These are phyloP conservation scores for Kazachstania martiniae DNA, from an alignment of 805 yeast genomes.

Conservation along the genomic window DNA sequence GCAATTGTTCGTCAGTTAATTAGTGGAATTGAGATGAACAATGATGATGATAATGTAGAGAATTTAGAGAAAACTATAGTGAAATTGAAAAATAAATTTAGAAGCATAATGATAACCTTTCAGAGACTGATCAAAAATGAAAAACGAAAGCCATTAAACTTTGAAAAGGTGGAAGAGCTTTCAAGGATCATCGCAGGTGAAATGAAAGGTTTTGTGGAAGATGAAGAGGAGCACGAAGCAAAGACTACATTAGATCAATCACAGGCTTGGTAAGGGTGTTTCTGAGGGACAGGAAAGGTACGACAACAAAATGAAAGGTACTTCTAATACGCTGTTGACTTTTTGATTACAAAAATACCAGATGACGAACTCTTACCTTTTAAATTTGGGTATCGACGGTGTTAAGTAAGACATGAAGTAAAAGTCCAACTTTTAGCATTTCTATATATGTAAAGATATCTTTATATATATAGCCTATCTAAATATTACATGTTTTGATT, in stretches of 20 bases:
- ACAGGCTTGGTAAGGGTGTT: conserved; percentile 19
- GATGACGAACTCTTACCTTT: too few species aligned
- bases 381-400: too few species aligned
- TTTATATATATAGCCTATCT: neutral
- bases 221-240: conserved; percentile 10
- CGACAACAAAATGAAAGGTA: too few species aligned
- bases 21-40: conserved; percentile 28
- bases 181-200: conserved; percentile 24
- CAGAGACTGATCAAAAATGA: conserved; percentile 10
- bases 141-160: conserved; percentile 16
- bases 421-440: too few species aligned
- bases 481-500: neutral
- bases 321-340: too few species aligned
- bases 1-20: conserved; percentile 20
- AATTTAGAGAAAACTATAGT: conserved; percentile 40
- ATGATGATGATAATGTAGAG: conserved; percentile 47
- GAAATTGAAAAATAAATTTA: conserved; percentile 51
- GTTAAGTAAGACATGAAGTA: too few species aligned
- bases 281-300: too few species aligned
- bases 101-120: conserved; percentile 35
- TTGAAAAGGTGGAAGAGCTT: conserved; percentile 29
- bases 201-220: conserved; percentile 23
- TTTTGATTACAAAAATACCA: too few species aligned
- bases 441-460: too few species aligned
- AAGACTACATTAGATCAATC: conserved; percentile 13